These are phyloP conservation scores for Dothistroma pini DNA, from an alignment of 2,329 filamentous ascomycete genomes.

Conservation along the genomic window DNA sequence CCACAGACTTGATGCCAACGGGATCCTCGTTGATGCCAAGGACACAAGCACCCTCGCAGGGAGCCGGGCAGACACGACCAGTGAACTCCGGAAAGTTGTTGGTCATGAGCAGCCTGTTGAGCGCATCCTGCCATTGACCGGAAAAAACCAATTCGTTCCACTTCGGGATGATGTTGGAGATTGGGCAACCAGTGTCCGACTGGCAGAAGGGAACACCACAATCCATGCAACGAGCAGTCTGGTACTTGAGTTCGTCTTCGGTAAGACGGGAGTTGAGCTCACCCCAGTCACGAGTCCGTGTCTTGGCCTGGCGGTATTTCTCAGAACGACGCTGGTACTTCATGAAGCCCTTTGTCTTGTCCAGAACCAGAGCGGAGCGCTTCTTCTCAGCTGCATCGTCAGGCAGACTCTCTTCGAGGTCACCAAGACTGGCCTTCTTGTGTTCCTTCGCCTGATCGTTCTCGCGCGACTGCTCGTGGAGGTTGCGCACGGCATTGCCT, in stretches of 20 bases:
- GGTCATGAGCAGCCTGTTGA: slow-evolving; percentile 88
- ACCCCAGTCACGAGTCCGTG: slow-evolving; percentile 86
- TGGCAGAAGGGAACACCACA: slow-evolving; percentile 98
- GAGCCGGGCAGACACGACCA: slow-evolving; percentile 91
- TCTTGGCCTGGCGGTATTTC: slow-evolving; percentile 84
- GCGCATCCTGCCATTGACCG: slow-evolving; percentile 82
- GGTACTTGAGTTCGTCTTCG: slow-evolving; percentile 94
- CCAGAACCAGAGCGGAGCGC: slow-evolving; percentile 84
- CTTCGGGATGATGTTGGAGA: slow-evolving; percentile 96
- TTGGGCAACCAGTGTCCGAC: slow-evolving; percentile 91
- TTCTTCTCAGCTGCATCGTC: slow-evolving; percentile 84
- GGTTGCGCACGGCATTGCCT: slow-evolving; percentile 56
- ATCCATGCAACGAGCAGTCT: slow-evolving; percentile 96
- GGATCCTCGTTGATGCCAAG: slow-evolving; percentile 96
- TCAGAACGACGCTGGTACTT: slow-evolving; percentile 89
- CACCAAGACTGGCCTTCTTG: slow-evolving; percentile 64
- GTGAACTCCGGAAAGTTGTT: slow-evolving; percentile 99
- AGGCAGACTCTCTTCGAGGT: slow-evolving; percentile 88
- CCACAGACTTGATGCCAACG: slow-evolving; percentile 97
- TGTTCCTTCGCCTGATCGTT: slow-evolving; percentile 54
- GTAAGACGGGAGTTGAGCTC: slow-evolving; percentile 83
- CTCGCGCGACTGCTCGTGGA: slow-evolving; percentile 54
- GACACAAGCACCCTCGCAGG: slow-evolving; percentile 94
- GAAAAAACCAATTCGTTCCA: slow-evolving; percentile 82
- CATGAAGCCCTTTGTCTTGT: slow-evolving; percentile 98